Percentiles rank a stretch among this genome's conserved stretches.
These are phyloP conservation scores for Auxenochlorella pyrenoidosa DNA, from an alignment of 139 green algal species.

Conservation along the genomic window DNA sequence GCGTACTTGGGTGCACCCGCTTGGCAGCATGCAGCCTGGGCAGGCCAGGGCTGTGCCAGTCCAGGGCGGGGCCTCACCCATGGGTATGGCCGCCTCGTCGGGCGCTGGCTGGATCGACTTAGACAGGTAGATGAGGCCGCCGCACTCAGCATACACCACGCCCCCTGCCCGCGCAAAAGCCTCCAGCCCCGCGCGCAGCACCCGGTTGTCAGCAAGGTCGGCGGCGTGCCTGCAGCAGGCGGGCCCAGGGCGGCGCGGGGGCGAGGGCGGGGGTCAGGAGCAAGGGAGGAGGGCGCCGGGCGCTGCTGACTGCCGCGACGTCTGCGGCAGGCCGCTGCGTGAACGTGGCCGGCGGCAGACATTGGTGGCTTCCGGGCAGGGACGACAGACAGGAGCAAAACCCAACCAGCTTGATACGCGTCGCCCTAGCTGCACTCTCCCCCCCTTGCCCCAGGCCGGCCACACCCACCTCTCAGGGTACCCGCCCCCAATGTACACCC, in stretches of 20 bases:
- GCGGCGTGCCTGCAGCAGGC: constrained; percentile 47
- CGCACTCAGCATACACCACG: constrained; percentile 92
- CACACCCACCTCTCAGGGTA: constrained; percentile 70
- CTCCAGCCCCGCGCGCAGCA: constrained; percentile 64
- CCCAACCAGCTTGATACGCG: no score
- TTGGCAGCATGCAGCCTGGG: not conserved
- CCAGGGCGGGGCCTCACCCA: constrained; percentile 42
- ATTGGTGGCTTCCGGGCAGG: no score
- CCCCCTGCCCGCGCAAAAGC: constrained; percentile 88
- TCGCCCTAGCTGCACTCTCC: no score
- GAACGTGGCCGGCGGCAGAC: no score
- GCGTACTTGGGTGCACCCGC: no score
- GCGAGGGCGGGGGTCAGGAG: not conserved
- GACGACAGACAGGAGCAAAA: no score
- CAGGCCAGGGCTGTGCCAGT: not conserved
- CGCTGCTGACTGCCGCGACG: no score
- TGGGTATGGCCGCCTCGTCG: constrained; percentile 31
- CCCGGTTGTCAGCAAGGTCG: constrained; percentile 77
- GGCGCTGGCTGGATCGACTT: constrained; percentile 60
- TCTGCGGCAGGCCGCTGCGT: no score
- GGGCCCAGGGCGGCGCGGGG: not conserved
- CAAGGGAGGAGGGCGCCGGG: not conserved
- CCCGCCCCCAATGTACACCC: constrained; percentile 88
- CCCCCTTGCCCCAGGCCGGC: no score
- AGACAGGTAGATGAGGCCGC: constrained; percentile 89